Evolutionary conservation across 2,329 filamentous ascomycete genomes (phyloP), one percentile per base, ranked within the genome.

Genomic region (Dactylella cylindrospora): DNA sequence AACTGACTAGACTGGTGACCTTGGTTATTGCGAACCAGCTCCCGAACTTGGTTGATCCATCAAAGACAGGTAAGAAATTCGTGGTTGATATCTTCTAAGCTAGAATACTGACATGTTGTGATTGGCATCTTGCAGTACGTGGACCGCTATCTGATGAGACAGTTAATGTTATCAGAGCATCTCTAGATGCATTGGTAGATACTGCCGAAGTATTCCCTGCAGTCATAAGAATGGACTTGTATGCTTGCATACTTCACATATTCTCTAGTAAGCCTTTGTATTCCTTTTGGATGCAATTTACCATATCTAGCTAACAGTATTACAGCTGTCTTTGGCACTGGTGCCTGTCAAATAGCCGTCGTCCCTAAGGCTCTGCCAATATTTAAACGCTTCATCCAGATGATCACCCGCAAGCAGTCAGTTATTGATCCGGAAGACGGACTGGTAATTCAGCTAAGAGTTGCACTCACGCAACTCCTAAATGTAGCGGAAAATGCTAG

Each of bases 171-270:
- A 83, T 96, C 43, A 84, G 84, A 19, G 83, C 86, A 1, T 85
- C 89, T 0, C 78, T 98, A 1, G 86, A 90, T 60, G 88, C 93
- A 1, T 81, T 98, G 1, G 93, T 97, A 2, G 89, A 97, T 70
- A 90, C 93, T 1, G 90, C 93, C 5, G 88, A 94, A 64, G 90
- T 97, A 12, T 98, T 98, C 74, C 94, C 94, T 0, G 84, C 88
- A 1, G 90, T 98, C 68, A 98, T 98, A 76, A 93, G 93, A 71
- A 91, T 90, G 7, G 93, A 98, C 72, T 79, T 98, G 5, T 90
- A 97, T 70, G 91, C 93, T 31, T 97, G 91, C 70, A 95, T 97
- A 67, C 81, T 98, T 43, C 90, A 98, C 75, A 95, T 97, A 51
- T 96, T 97, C 71, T 86, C 88, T 49, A 95, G 68, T 69, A 66